Evolutionary conservation across 2,329 filamentous ascomycete genomes (phyloP), one percentile per base, ranked within the genome.

Genomic region (Neodidymelliopsis sp.): DNA sequence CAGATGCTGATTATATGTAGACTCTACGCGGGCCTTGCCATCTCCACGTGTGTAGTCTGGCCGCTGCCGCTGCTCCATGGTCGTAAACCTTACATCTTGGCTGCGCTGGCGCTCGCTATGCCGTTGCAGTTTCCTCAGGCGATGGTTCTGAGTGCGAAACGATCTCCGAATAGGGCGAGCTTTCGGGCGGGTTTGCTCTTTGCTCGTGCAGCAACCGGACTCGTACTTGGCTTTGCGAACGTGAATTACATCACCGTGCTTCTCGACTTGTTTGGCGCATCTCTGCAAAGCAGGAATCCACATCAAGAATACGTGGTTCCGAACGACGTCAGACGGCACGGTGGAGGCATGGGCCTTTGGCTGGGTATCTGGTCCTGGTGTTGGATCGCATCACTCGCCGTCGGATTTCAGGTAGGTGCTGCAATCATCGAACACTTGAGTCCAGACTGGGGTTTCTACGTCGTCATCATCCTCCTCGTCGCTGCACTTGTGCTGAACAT

Each of bases 291-390:
- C 61, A 78, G 79, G 29, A 84, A 85, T 37, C 88, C 89, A 2
- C 87, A 91, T 61, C 85, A 90, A 71, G 88, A 90, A 63, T 74
- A 88, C 15, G 85, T 88, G 1, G 81, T 86, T 48, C 73, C 80
- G 10, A 83, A 83, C 58, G 89, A 91, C 68, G 82, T 88, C 13
- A 82, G 89, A 44, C 79, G 88, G 29, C 87, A 91, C 63, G 89
- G 89, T 6, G 88, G 89, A 10, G 89, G 89, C 0, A 86, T 91
- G 76, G 89, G 89, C 0, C 75, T 89, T n/a, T 92, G 89, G 89
- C 44, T 91, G 5, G 69, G 69, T 6, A 65, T 71, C 30, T 71
- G 67, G 88, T 87, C 86, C 0, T 92, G 86, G 84, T 89, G 87
- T 66, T 89, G 84, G 71, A 84, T 89, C 60, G 87, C 85, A 5